Evolutionary conservation across 257 asterid genomes (phyloP).

Genomic region (Solanum clarkiae): DNA sequence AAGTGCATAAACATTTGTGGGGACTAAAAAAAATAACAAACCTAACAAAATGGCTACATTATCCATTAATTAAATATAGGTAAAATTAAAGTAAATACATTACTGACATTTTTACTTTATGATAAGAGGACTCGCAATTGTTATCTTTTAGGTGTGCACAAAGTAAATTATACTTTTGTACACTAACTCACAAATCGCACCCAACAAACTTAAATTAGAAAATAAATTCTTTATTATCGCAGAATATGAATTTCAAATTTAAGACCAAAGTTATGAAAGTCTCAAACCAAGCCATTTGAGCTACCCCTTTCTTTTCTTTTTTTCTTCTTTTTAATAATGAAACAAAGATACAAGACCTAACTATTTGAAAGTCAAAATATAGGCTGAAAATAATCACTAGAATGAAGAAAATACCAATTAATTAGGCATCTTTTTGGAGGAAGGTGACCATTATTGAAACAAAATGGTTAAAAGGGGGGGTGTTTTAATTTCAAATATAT

Average conservation of each 20-base stretch:
- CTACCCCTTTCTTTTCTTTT: background rate
- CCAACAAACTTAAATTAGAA: background rate
- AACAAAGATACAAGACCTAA: background rate
- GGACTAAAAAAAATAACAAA: background rate
- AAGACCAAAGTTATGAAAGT: background rate
- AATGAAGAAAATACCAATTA: background rate
- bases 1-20: background rate
- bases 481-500: too few species aligned
- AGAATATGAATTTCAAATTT: background rate
- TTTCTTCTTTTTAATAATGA: background rate
- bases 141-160: accelerated
- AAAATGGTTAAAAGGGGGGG: background rate
- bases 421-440: background rate
- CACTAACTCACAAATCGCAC: background rate
- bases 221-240: accelerated
- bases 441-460: background rate
- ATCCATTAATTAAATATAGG: background rate
- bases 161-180: accelerated
- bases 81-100: background rate
- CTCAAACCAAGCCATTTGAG: background rate
- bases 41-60: background rate
- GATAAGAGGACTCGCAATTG: too few species aligned
- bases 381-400: background rate
- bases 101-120: too few species aligned
- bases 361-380: background rate